Base-by-base conservation (phyloP, 1,139 yeast genomes). In the Nakaseomyces uthaithaninus region DNA sequence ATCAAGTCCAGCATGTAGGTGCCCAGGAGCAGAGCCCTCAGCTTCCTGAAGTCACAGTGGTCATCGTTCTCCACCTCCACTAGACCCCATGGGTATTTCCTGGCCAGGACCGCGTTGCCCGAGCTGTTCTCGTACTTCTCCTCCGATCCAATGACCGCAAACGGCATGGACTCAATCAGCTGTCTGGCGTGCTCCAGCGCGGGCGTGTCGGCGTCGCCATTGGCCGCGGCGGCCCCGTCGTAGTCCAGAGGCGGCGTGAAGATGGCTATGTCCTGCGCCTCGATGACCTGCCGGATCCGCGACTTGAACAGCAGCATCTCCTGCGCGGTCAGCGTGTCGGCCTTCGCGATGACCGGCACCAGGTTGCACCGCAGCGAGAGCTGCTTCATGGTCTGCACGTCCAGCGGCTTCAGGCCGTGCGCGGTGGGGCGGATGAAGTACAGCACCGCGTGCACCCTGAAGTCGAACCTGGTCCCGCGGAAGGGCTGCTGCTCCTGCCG, bases 361-460 rank as follows among this genome's bases (percentile, higher is more conserved):
- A 91, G 75, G 63, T 91, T 91, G 45, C 89, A 96, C 48, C 97
- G 75, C 12, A 93, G 75, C 38, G 91, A 77, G 44, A 93, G 72
- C 52, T 83, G 77, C 64, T 83, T 82, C 94, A 91, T 84, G 39
- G 87, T 83, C 66, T 85, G 95, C 53, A 91, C 83, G 64, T 91
- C 99, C 54, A 91, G 71, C 3, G 98, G 97, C 65, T 86, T 87
- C 54, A 91, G 71, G 33, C 94, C 77, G 63, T 89, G 96, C 34
- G 97, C 98, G 1, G 96, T 85, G 42, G 98, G 98, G 55, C 95
- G 79, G 53, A 91, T 85, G 61, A 91, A 91, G 66, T 91, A 91
- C 47, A 91, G 71, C 63, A 95, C 89, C 3, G 94, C 97, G 59
- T 91, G 97, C 26, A 91, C 97, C 52, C 98, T 75, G 63, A 87